Base-by-base conservation (phyloP, 768 basidiomycete genomes). In the Agaricus subrufescens region DNA sequence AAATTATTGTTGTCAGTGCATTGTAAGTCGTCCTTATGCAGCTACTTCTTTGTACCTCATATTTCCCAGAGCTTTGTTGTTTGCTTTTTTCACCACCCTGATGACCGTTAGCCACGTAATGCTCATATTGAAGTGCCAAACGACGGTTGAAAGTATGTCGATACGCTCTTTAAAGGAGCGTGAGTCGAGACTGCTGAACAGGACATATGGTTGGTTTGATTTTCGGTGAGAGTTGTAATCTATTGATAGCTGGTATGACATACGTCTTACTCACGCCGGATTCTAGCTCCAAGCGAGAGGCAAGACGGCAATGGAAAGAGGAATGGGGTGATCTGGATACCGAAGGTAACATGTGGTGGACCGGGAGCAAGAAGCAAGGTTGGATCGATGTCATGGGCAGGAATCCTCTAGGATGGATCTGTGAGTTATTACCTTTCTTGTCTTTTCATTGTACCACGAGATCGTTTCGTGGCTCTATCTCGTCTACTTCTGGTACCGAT, bases 331-430 rank as follows among this genome's bases (percentile, higher is more conserved):
- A 75, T 29, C 73, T 89, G 0, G 74, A 77, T 6, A 81, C 75
- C 30, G 94, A 95, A 65, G 93, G 89, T 0, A 86, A 94, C 65
- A 69, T 95, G 6, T 98, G 94, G 94, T 91, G 87, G 85, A 70
- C 83, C 37, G 94, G 89, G 27, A 81, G 76, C 60, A 58, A 62
- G 45, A 67, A 75, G 48, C 73, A 70, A 43, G 87, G 86, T 60
- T 97, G 94, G 94, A 78, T 80, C 61, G 80, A 83, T 48, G 86
- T 88, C 44, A 96, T 98, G 92, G 94, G 94, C 8, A 69, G 62
- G 34, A 80, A 73, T 56, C 67, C 69, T 54, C 76, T 78, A 67
- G 82, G 85, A 39, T 97, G 94, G 94, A 76, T 94, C 60, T 71
- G 94, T 95, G 69, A 80, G 87, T 84, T 42, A 25, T 45, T 27